A percentile compares a stretch with the other conserved stretches of the same genome.
Evolutionary conservation across 2,329 filamentous ascomycete genomes (phyloP).

Genomic region (Capronia epimyces): DNA sequence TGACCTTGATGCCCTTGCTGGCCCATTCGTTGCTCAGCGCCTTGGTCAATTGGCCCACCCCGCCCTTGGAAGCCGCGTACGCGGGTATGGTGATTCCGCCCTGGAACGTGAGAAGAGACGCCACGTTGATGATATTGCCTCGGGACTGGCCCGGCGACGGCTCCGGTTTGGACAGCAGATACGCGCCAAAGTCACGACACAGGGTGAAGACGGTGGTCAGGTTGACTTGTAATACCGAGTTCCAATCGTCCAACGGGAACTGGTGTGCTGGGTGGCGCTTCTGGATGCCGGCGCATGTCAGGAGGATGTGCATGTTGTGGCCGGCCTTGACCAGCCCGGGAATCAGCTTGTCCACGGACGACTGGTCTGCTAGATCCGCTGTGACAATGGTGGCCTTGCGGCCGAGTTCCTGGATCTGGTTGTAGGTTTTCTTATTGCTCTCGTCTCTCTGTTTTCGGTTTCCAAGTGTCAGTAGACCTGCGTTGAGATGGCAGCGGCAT

Average conservation of each 20-base stretch:
- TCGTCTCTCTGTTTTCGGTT: slow-evolving; percentile 47
- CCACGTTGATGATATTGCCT: slow-evolving; percentile 70
- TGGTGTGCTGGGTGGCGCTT: slow-evolving; percentile 66
- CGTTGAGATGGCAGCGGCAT: not conserved
- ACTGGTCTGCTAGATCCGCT: slow-evolving; percentile 41
- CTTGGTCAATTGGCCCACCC: slow-evolving; percentile 78
- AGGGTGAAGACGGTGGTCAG: slow-evolving; percentile 74
- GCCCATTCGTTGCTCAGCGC: slow-evolving; percentile 83
- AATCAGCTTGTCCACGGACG: slow-evolving; percentile 39
- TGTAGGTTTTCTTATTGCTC: slow-evolving; percentile 41
- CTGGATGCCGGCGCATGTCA: slow-evolving; percentile 87
- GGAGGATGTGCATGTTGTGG: slow-evolving; percentile 65
- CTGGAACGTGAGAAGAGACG: slow-evolving; percentile 74
- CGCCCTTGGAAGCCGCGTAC: slow-evolving; percentile 81
- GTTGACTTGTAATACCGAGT: slow-evolving; percentile 80
- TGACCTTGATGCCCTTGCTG: slow-evolving; percentile 71
- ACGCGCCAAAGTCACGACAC: slow-evolving; percentile 68
- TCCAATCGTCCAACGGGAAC: slow-evolving; percentile 74
- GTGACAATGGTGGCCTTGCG: slow-evolving; percentile 41
- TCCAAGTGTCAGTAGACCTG: not conserved
- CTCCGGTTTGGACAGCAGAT: slow-evolving; percentile 61
- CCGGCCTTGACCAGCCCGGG: slow-evolving; percentile 38
- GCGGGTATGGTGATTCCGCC: slow-evolving; percentile 84
- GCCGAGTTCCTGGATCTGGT: slow-evolving; percentile 37
- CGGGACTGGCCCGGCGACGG: slow-evolving; percentile 23